A percentile compares a stretch with the other conserved stretches of the same genome.
phyloP scores from a whole-genome alignment of 306 rosid species.

The Ochetophila trinervis region DNA sequence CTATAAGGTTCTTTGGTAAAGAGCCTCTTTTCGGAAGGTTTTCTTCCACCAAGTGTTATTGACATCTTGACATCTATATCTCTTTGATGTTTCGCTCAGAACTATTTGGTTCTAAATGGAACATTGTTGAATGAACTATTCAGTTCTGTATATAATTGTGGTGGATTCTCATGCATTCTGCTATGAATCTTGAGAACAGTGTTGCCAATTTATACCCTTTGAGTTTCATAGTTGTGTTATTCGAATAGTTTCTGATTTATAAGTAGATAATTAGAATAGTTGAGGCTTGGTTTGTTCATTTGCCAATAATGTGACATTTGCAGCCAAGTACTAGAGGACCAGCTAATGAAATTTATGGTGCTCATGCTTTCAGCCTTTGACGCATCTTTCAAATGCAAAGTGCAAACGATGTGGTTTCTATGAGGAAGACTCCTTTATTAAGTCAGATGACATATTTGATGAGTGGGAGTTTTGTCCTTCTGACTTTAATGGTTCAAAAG shows the following conservation, averaged over 20 bases:
- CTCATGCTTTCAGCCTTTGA: slow-evolving; percentile 70
- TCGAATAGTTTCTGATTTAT: background rate
- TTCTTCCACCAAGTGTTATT: too few relatives aligned
- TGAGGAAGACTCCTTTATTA: slow-evolving; percentile 54
- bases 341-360: slow-evolving; percentile 25
- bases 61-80: too few relatives aligned
- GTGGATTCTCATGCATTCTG: background rate
- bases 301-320: slow-evolving; percentile 7
- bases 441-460: slow-evolving; percentile 61
- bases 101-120: too few relatives aligned
- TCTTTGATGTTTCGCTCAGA: too few relatives aligned
- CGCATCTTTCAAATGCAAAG: slow-evolving; percentile 50
- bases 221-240: background rate
- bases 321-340: slow-evolving; percentile 11
- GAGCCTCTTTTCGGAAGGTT: too few relatives aligned
- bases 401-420: slow-evolving; percentile 95
- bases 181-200: background rate
- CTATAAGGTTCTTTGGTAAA: too few relatives aligned
- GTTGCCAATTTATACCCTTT: background rate
- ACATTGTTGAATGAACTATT: background rate
- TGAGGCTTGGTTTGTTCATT: slow-evolving; percentile 15
- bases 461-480: slow-evolving; percentile 97
- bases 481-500: slow-evolving; percentile 53
- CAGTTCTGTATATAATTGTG: background rate
- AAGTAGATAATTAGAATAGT: background rate